A percentile compares a stretch with the other conserved stretches of the same genome.
These are phyloP conservation scores for Ramaria sp. DNA, from an alignment of 768 basidiomycete species.

Conservation along the genomic window DNA sequence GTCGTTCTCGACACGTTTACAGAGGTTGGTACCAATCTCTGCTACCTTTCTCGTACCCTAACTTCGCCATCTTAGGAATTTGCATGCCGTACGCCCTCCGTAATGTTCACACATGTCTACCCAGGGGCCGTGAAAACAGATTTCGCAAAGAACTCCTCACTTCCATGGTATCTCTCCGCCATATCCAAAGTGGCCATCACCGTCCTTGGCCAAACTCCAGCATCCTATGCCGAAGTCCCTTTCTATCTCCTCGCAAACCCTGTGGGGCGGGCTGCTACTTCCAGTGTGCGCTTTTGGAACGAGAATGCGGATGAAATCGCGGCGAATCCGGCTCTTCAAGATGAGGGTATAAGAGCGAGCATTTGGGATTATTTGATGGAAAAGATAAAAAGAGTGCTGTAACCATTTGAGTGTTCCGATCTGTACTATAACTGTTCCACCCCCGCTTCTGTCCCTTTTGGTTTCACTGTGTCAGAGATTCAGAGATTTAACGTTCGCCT, in stretches of 20 bases:
- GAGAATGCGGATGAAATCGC: background rate
- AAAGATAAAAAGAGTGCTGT: background rate
- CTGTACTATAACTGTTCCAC: background rate
- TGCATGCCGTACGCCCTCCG: constrained; percentile 27
- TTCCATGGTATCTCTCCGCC: constrained; percentile 6
- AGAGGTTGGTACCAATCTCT: background rate
- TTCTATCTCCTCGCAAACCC: constrained; percentile 5
- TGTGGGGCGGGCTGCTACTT: background rate
- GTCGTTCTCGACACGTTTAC: background rate
- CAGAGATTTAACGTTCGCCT: no score
- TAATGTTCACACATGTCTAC: constrained; percentile 33
- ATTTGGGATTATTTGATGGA: background rate
- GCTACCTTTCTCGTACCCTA: background rate
- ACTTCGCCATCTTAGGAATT: constrained; percentile 20
- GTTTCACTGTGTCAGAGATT: no score
- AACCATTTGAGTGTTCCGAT: background rate
- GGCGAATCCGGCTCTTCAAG: background rate
- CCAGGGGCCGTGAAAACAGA: constrained; percentile 33
- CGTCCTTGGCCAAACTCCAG: background rate
- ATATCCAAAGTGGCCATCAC: background rate
- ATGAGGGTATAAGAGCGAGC: background rate
- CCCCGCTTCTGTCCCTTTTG: no score
- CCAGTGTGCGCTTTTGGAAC: background rate
- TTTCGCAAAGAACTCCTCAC: constrained; percentile 19
- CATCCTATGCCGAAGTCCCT: constrained; percentile 6